phyloP scores from a whole-genome alignment of 2,329 filamentous ascomycete species.

The Calonectria ilicicola region DNA sequence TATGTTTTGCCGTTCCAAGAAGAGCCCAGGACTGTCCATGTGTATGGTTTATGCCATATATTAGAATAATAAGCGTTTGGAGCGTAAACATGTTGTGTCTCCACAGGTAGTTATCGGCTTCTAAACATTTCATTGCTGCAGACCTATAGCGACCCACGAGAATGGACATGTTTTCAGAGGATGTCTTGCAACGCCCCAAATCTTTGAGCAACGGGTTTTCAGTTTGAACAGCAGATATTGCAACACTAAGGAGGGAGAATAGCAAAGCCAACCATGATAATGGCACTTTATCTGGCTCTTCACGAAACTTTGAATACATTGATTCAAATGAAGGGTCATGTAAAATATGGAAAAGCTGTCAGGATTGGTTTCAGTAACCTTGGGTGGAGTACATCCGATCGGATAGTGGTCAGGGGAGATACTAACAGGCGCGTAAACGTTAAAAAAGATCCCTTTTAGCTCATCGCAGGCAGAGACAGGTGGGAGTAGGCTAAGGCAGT shows the following conservation, averaged over 20 bases:
- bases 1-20: slow-evolving; percentile 22
- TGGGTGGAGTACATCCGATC: neutral
- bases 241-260: slow-evolving; percentile 2
- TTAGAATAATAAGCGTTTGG: slow-evolving; percentile 20
- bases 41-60: slow-evolving; percentile 32
- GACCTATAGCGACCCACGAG: slow-evolving; percentile 16
- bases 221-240: neutral
- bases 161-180: slow-evolving; percentile 20
- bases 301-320: neutral
- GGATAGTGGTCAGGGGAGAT: no score
- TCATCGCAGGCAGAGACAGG: neutral
- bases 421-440: slow-evolving; percentile 7
- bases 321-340: slow-evolving; percentile 10
- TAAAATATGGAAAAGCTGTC: slow-evolving; percentile 7
- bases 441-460: neutral
- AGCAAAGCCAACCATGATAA: slow-evolving; percentile 5
- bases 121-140: slow-evolving; percentile 27
- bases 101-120: slow-evolving; percentile 29
- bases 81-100: slow-evolving; percentile 26
- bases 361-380: neutral
- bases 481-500: neutral
- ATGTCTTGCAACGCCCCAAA: neutral
- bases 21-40: slow-evolving; percentile 32
- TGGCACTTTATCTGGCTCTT: neutral
- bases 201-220: neutral